A percentile compares a stretch with the other conserved stretches of the same genome.
phyloP scores from a whole-genome alignment of 352 stramenopile genomes.

The Phytophthora fragariaefolia region DNA sequence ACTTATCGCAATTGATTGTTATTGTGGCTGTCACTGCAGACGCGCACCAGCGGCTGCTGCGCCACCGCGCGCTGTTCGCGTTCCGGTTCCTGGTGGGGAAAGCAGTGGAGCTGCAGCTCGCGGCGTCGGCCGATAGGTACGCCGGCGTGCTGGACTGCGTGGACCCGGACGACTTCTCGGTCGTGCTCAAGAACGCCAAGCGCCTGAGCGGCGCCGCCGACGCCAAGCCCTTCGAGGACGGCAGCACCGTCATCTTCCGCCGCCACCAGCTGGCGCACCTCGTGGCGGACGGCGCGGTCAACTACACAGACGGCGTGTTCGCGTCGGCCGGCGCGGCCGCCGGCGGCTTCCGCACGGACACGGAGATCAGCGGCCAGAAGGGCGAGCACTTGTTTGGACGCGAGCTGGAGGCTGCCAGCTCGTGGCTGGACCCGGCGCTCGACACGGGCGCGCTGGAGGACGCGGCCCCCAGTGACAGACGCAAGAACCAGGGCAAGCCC shows the following conservation, averaged over 20 bases:
- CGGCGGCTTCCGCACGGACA: constrained; percentile 83
- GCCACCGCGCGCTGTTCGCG: constrained; percentile 80
- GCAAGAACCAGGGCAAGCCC: constrained; percentile 43
- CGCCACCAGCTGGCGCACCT: constrained; percentile 71
- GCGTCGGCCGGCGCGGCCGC: constrained; percentile 30
- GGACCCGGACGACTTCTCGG: constrained; percentile 83
- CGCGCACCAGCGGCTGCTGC: constrained; percentile 67
- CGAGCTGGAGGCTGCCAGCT: constrained; percentile 71
- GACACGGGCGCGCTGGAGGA: constrained; percentile 81
- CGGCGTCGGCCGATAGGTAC: constrained; percentile 63
- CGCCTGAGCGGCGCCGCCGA: constrained; percentile 34
- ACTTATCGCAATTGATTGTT: no score
- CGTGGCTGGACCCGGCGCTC: constrained; percentile 83
- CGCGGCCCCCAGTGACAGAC: constrained; percentile 19
- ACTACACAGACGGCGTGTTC: constrained; percentile 63
- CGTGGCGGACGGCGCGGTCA: constrained; percentile 58
- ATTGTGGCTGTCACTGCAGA: constrained; percentile 35
- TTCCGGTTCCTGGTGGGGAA: constrained; percentile 87
- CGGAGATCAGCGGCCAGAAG: constrained; percentile 87
- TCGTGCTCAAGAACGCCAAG: constrained; percentile 83
- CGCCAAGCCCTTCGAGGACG: constrained; percentile 66
- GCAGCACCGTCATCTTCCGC: constrained; percentile 82
- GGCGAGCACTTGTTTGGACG: constrained; percentile 75
- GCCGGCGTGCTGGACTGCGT: constrained; percentile 80
- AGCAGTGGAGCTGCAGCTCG: constrained; percentile 72